Evolutionary conservation across 306 rosid genomes (phyloP).

Genomic region (Acacia acuminata): DNA sequence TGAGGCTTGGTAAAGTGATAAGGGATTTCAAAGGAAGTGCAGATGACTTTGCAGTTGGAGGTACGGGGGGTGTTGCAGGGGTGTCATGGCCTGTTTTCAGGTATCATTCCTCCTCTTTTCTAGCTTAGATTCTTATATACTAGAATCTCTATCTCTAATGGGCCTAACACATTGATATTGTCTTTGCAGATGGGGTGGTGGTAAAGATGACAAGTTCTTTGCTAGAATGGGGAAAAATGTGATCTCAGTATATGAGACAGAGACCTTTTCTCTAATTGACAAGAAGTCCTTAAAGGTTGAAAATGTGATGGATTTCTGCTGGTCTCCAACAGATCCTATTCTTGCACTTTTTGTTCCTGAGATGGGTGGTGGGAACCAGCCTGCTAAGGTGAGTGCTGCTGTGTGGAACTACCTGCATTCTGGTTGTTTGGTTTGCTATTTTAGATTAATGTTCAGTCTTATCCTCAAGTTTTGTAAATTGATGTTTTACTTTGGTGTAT

Average conservation of each 20-base stretch:
- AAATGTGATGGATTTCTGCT: constrained; percentile 84
- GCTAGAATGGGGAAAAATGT: constrained; percentile 88
- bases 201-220: constrained; percentile 78
- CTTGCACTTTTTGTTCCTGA: constrained; percentile 93
- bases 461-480: not conserved
- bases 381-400: constrained; percentile 70
- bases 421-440: not conserved
- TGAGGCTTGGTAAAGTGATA: constrained; percentile 89
- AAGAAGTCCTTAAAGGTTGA: constrained; percentile 86
- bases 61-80: constrained; percentile 72
- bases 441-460: not conserved
- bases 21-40: constrained; percentile 90
- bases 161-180: not conserved
- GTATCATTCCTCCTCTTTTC: constrained; percentile 30
- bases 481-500: constrained; percentile 11
- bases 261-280: constrained; percentile 83
- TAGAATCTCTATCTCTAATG: not conserved
- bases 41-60: constrained; percentile 86
- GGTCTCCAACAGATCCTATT: constrained; percentile 94
- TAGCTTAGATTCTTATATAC: not conserved
- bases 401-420: not conserved
- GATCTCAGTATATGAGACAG: constrained; percentile 84
- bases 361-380: constrained; percentile 92
- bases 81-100: constrained; percentile 94
- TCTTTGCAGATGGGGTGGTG: constrained; percentile 84